Conservation (phyloP, 768 basidiomycete genomes). For the Termitomyces sp. region DNA sequence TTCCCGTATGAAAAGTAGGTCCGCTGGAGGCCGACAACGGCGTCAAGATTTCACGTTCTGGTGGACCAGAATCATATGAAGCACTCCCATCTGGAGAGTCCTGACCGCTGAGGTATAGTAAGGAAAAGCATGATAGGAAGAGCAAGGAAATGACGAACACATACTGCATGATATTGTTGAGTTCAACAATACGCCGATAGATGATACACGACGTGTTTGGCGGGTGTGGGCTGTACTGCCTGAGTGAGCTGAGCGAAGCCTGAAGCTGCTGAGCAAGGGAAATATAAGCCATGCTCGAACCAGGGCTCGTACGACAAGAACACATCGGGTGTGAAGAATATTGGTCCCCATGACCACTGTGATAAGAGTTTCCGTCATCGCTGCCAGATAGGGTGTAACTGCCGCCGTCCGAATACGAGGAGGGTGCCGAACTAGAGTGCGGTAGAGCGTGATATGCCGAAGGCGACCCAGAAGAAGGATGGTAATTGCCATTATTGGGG, state of each 20-base stretch:
- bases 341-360: constrained; percentile 31
- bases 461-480: constrained; percentile 23
- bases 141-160: constrained; percentile 26
- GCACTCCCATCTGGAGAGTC: constrained; percentile 46
- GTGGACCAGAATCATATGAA: constrained; percentile 55
- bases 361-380: constrained; percentile 37
- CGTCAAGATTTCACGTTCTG: constrained; percentile 62
- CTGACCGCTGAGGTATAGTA: constrained; percentile 35
- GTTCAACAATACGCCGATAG: constrained; percentile 56
- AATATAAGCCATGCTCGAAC: constrained; percentile 54
- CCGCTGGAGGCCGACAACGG: constrained; percentile 49
- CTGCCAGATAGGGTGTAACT: constrained; percentile 34
- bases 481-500: constrained; percentile 15
- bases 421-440: constrained; percentile 22
- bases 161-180: constrained; percentile 65
- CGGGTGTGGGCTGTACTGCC: constrained; percentile 60
- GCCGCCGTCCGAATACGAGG: constrained; percentile 36
- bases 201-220: constrained; percentile 51
- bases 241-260: constrained; percentile 48
- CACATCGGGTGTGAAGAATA: constrained; percentile 43
- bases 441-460: constrained; percentile 23
- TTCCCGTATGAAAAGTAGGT: constrained; percentile 39
- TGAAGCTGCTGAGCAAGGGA: constrained; percentile 63
- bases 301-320: constrained; percentile 61
- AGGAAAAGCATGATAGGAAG: not conserved